Evolutionary conservation across 176 grass and related monocot species (phyloP), one percentile per base, ranked within the genome.

Genomic region (Oryza rufipogon): DNA sequence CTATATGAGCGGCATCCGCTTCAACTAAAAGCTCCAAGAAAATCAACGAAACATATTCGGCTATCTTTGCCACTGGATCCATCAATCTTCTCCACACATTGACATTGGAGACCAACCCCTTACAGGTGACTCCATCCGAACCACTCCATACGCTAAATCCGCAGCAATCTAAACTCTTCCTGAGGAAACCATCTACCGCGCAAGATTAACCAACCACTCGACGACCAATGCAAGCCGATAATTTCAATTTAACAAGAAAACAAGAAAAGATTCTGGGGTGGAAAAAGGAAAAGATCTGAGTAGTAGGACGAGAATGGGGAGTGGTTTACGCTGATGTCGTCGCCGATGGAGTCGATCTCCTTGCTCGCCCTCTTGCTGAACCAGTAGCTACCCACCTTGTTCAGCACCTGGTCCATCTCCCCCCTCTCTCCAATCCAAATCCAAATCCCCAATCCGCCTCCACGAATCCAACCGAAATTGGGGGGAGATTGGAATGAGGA

Each of bases 361-460:
- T 99, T 96, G 90, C 51, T 85, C 38, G 97, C 97, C 70, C 92
- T 92, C 86, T 96, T 89, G 83, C 76, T 79, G 78, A 99, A 96
- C 97, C 93, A 96, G 91, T 99, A 99, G 90, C 85, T 89, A 34
- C 97, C 93, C 26, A 86, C 97, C 93, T 96, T 94, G 90, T 94
- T 92, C 78, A 99, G 64, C 54, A 96, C 82, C 85, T 96, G 89
- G 90, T 99, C 91, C 97, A 99, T 98, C 85, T 47, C 42, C 46
- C 52, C 34, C 4, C 34, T 44, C 42, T 10, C 15, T 94, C 85
- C 36, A 38, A 38, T 47, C 42, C 54, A 8, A 41, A 41, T 41
- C 39, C 39, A 8, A 41, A 41, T 41, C 77, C 13, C 65, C 13
- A 39, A 61, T 30, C 69, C 38, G 52, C 12, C 39, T 86, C 74